These are phyloP conservation scores for Schrenkiella parvula DNA, from an alignment of 345 rosid genomes.

Conservation along the genomic window DNA sequence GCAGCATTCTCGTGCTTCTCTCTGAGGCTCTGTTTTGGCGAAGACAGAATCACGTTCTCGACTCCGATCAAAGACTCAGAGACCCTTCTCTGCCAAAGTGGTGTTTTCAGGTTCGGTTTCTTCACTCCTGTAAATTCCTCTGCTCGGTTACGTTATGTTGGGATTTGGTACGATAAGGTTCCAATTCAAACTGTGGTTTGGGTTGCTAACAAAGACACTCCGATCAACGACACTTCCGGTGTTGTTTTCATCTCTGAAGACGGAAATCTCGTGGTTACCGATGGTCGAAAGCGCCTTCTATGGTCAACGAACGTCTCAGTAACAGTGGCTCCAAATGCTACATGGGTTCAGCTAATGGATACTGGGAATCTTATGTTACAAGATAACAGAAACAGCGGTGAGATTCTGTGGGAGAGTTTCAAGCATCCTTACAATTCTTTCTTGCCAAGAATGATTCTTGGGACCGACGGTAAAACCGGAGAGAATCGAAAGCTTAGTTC, in stretches of 20 bases:
- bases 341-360: constrained; percentile 42
- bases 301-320: constrained; percentile 54
- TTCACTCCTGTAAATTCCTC: constrained; percentile 46
- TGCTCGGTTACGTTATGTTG: constrained; percentile 39
- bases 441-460: constrained; percentile 39
- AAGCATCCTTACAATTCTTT: constrained; percentile 36
- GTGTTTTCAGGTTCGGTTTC: constrained; percentile 48
- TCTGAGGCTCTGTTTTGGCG: constrained; percentile 9
- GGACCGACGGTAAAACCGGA: constrained; percentile 25
- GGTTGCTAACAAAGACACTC: constrained; percentile 56
- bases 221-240: constrained; percentile 44
- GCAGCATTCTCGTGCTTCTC: constrained; percentile 13
- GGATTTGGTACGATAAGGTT: constrained; percentile 46
- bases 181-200: constrained; percentile 35
- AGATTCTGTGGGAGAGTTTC: constrained; percentile 57
- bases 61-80: constrained; percentile 38
- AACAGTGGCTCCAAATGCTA: constrained; percentile 12
- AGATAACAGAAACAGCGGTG: constrained; percentile 24
- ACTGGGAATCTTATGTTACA: constrained; percentile 50
- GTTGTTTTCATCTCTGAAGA: constrained; percentile 35
- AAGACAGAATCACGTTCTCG: constrained; percentile 33
- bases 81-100: constrained; percentile 31
- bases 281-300: constrained; percentile 31
- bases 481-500: constrained; percentile 35
- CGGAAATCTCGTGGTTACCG: constrained; percentile 48